Conservation (phyloP, 495 filamentous ascomycete genomes). For the Endocarpon pusillum region DNA sequence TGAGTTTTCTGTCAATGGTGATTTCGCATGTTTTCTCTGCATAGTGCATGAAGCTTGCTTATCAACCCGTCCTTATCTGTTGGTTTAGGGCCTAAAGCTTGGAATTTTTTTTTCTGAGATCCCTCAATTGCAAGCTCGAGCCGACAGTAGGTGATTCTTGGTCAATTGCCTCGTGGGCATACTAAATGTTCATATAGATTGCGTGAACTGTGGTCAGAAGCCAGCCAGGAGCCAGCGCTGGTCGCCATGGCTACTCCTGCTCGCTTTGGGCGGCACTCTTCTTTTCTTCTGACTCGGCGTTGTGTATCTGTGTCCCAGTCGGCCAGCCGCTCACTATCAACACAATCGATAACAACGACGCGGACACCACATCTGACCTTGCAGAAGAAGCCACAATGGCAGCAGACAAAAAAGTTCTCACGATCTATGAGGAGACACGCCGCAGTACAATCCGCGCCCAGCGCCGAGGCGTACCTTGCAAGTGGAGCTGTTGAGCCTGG, state of each 20-base stretch:
- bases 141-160: not conserved
- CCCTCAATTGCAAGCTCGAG: not conserved
- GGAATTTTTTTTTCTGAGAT: not conserved
- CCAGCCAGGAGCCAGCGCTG: conserved; percentile 15
- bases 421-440: conserved; percentile 23
- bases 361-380: conserved; percentile 25
- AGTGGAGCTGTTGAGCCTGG: conserved; percentile 66
- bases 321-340: conserved; percentile 25
- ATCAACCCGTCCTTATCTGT: not conserved
- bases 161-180: not conserved
- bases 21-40: too few relatives aligned
- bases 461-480: conserved; percentile 71
- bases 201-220: too few relatives aligned
- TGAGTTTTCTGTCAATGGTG: too few relatives aligned
- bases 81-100: not conserved
- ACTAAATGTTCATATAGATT: not conserved
- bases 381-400: conserved; percentile 20
- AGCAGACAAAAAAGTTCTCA: conserved; percentile 31
- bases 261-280: conserved; percentile 32
- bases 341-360: conserved; percentile 20
- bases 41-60: too few relatives aligned
- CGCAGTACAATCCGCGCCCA: conserved; percentile 47
- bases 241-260: conserved; percentile 33
- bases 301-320: conserved; percentile 25
- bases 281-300: conserved; percentile 28